A percentile compares a stretch with the other conserved stretches of the same genome.
Conservation (phyloP, 2,329 filamentous ascomycete species). For the Diaporthe citri region DNA sequence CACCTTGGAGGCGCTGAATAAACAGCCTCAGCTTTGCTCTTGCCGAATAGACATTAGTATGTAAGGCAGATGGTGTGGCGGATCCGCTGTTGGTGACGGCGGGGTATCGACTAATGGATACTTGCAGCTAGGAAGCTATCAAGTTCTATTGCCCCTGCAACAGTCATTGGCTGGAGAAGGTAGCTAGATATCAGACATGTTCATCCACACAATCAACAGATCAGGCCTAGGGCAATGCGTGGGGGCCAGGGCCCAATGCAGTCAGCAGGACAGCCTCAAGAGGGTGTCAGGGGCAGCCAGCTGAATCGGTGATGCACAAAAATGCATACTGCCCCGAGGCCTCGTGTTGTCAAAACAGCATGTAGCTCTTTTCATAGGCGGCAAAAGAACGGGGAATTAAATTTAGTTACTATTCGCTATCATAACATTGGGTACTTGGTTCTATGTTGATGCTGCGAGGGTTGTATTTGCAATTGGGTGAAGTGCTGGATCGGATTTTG, state of each 20-base stretch:
- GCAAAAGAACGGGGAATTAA: not conserved
- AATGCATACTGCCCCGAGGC: not conserved
- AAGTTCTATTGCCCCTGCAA: not conserved
- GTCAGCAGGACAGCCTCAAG: not conserved
- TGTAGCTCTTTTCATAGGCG: not conserved
- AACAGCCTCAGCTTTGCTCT: not conserved
- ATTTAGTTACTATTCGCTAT: not conserved
- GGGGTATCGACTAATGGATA: not conserved
- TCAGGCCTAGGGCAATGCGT: not conserved
- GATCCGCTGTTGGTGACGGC: not conserved
- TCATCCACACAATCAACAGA: not conserved
- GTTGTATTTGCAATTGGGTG: not conserved
- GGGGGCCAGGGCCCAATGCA: not conserved
- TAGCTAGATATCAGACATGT: not conserved
- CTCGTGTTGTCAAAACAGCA: not conserved
- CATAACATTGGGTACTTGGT: not conserved
- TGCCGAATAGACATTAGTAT: not conserved
- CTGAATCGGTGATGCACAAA: not conserved
- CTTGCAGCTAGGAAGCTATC: not conserved
- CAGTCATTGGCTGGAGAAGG: not conserved
- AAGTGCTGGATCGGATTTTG: not conserved
- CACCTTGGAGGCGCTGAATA: not conserved
- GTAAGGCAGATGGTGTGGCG: not conserved
- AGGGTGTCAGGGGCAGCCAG: not conserved
- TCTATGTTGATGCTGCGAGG: not conserved